These are phyloP conservation scores for Schizopora paradoxa DNA, from an alignment of 1,284 basidiomycete species.

Conservation along the genomic window DNA sequence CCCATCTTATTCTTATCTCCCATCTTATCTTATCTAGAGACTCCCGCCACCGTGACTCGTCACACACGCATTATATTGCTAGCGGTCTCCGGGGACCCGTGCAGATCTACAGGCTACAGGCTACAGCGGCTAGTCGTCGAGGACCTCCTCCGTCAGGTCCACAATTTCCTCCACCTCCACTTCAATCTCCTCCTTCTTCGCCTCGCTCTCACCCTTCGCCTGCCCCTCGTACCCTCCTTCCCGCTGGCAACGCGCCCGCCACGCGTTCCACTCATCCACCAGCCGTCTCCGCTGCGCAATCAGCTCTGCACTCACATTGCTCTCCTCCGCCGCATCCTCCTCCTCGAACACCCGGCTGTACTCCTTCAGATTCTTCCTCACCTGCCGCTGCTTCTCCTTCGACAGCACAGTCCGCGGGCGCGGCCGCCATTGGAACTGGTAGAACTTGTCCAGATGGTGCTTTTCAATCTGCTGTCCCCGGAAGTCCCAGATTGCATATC, in stretches of 20 bases:
- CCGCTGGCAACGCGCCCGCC: constrained; percentile 64
- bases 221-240: constrained; percentile 48
- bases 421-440: constrained; percentile 98
- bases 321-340: constrained; percentile 94
- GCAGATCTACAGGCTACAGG: not conserved
- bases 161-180: constrained; percentile 89
- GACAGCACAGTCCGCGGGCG: constrained; percentile 83
- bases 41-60: constrained; percentile 14
- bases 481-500: constrained; percentile 98
- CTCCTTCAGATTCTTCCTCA: constrained; percentile 89
- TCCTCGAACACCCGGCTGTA: constrained; percentile 93
- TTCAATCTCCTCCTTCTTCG: constrained; percentile 81
- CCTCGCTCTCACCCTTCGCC: constrained; percentile 42
- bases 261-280: constrained; percentile 98
- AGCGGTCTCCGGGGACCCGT: not conserved
- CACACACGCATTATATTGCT: constrained; percentile 27
- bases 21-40: not conserved
- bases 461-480: constrained; percentile 90
- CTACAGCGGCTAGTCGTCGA: constrained; percentile 31
- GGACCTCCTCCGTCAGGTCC: constrained; percentile 83
- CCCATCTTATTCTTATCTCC: constrained; percentile 10
- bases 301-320: constrained; percentile 90
- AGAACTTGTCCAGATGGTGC: constrained; percentile 90
- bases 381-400: constrained; percentile 85
- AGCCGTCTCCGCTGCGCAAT: constrained; percentile 87